phyloP scores from a whole-genome alignment of 75 land plant species.

The Azolla pinnata region DNA sequence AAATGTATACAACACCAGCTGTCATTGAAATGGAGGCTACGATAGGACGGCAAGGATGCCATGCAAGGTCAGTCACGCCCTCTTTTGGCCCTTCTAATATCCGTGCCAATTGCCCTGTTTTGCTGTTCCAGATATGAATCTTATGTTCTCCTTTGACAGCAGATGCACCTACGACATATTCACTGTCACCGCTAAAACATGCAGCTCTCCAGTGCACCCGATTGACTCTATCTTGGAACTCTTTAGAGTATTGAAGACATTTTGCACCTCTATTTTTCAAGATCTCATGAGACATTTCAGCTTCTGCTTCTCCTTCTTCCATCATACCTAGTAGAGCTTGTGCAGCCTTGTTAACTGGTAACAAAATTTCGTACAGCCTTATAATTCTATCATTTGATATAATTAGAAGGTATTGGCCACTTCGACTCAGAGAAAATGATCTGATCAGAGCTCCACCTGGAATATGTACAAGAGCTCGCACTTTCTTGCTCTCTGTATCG shows the following conservation, averaged over 20 bases:
- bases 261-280: slow-evolving; percentile 46
- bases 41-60: slow-evolving; percentile 86
- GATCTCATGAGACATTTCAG: slow-evolving; percentile 25
- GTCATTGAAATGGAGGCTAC: slow-evolving; percentile 78
- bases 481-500: slow-evolving; percentile 35
- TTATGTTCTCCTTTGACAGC: slow-evolving; percentile 97
- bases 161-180: slow-evolving; percentile 88
- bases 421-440: slow-evolving; percentile 77
- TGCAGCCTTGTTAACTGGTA: slow-evolving; percentile 51
- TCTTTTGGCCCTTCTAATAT: slow-evolving; percentile 95
- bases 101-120: slow-evolving; percentile 70
- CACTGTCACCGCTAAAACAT: slow-evolving; percentile 94
- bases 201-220: slow-evolving; percentile 88
- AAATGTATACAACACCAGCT: slow-evolving; percentile 65
- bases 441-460: slow-evolving; percentile 64
- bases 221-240: slow-evolving; percentile 84
- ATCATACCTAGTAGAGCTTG: slow-evolving; percentile 34
- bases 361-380: slow-evolving; percentile 70
- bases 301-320: slow-evolving; percentile 12
- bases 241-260: slow-evolving; percentile 53
- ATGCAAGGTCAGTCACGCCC: slow-evolving; percentile 75
- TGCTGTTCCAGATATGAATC: slow-evolving; percentile 80
- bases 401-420: slow-evolving; percentile 77
- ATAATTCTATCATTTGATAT: slow-evolving; percentile 82
- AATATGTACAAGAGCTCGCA: slow-evolving; percentile 42